phyloP scores from a whole-genome alignment of 1,139 yeast genomes.

The Pichia sp. region DNA sequence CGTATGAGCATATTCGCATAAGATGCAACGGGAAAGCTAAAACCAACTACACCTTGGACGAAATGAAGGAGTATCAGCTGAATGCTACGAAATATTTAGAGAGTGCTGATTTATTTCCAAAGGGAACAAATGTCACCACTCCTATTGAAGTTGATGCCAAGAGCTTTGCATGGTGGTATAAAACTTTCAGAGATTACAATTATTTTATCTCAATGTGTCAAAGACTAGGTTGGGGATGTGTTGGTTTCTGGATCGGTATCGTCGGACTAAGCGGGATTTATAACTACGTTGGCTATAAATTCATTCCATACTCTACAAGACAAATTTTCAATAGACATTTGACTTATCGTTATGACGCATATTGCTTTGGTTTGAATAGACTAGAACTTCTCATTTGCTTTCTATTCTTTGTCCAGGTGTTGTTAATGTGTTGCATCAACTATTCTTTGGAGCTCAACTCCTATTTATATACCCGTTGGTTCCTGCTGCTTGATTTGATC shows the following conservation, averaged over 20 bases:
- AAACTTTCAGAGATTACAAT: slow-evolving; percentile 34
- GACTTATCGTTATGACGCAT: slow-evolving; percentile 30
- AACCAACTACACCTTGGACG: slow-evolving; percentile 32
- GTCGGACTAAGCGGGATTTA: slow-evolving; percentile 28
- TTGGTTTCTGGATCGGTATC: slow-evolving; percentile 38
- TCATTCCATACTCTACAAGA: slow-evolving; percentile 2
- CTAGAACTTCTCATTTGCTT: slow-evolving; percentile 40
- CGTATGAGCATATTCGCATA: slow-evolving; percentile 34
- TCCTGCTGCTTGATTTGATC: slow-evolving; percentile 39
- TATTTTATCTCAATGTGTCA: slow-evolving; percentile 27
- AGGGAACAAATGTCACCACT: slow-evolving; percentile 19
- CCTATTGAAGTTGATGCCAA: slow-evolving; percentile 33
- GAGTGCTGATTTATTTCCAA: slow-evolving; percentile 4
- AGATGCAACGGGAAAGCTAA: slow-evolving; percentile 35
- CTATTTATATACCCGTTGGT: slow-evolving; percentile 37
- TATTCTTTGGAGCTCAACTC: slow-evolving; percentile 41
- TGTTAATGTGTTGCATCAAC: slow-evolving; percentile 38
- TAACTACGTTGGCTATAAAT: slow-evolving; percentile 17
- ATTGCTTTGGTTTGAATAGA: slow-evolving; percentile 46
- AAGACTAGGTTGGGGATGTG: slow-evolving; percentile 41
- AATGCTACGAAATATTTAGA: slow-evolving; percentile 28
- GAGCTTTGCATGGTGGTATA: slow-evolving; percentile 31
- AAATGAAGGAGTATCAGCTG: slow-evolving; percentile 30
- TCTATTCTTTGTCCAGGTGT: slow-evolving; percentile 36
- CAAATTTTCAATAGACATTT: slow-evolving; percentile 5